These are phyloP conservation scores for Mesembryanthemum crystallinum DNA, from an alignment of 148 eudicot genomes.

Conservation along the genomic window DNA sequence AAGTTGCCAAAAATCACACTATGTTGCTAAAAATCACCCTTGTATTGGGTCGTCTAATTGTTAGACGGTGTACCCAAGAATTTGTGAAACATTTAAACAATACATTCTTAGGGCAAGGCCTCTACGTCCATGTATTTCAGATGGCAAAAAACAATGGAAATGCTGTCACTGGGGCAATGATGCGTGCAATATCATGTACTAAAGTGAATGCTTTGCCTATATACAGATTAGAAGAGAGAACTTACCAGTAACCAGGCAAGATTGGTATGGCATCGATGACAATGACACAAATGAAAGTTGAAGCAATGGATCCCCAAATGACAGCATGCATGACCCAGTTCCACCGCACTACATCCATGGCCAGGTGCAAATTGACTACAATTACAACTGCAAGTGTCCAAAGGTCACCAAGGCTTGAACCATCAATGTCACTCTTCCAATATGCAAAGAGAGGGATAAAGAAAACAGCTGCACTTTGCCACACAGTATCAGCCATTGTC, in stretches of 20 bases:
- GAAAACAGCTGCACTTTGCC: constrained; percentile 84
- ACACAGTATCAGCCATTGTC: constrained; percentile 77
- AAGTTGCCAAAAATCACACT: too few species aligned
- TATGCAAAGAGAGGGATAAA: constrained; percentile 75
- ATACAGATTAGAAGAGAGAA: constrained; percentile 15
- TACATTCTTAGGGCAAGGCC: too few species aligned
- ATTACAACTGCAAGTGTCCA: constrained; percentile 86
- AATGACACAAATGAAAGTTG: constrained; percentile 74
- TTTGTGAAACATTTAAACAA: too few species aligned
- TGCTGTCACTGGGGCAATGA: not conserved
- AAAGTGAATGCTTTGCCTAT: not conserved
- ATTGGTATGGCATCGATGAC: constrained; percentile 62
- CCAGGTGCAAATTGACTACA: constrained; percentile 79
- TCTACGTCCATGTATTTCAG: not conserved
- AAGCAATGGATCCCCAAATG: constrained; percentile 87
- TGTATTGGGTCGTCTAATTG: too few species aligned
- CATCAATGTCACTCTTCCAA: constrained; percentile 62
- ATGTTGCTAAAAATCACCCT: too few species aligned
- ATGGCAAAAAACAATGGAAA: not conserved
- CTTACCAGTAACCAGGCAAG: constrained; percentile 87
- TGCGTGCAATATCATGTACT: not conserved
- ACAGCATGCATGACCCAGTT: constrained; percentile 78
- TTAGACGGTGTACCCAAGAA: too few species aligned
- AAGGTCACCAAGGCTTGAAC: constrained; percentile 82
- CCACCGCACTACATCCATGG: constrained; percentile 94